Evolutionary conservation across 352 stramenopile species (phyloP).

Genomic region (Phytophthora agathidicida): DNA sequence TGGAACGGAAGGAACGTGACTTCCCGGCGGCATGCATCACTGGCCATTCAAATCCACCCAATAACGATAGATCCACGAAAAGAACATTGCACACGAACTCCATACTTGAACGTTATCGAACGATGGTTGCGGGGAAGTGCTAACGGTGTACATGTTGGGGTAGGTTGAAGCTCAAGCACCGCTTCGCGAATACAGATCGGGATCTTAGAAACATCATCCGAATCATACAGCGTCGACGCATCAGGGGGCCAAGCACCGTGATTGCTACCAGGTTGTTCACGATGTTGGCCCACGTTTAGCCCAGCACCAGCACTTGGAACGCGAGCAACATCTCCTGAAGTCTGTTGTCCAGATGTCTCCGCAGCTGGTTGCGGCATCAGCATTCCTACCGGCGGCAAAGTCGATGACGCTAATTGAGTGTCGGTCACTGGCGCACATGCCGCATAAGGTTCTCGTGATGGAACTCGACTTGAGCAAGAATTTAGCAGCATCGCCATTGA

Average conservation of each 20-base stretch:
- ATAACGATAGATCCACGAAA: not conserved
- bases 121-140: not conserved
- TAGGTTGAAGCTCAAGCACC: not conserved
- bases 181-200: not conserved
- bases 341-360: no score
- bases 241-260: not conserved
- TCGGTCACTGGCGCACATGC: no score
- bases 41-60: constrained; percentile 4
- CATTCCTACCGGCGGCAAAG: no score
- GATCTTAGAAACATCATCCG: not conserved
- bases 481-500: no score
- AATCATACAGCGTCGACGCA: not conserved
- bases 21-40: not conserved
- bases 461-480: no score
- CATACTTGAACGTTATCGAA: constrained; percentile 3
- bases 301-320: no score
- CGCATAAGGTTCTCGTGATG: no score
- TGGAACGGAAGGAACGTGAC: constrained; percentile 1
- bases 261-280: no score
- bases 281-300: no score
- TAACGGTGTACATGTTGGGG: not conserved
- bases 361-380: no score
- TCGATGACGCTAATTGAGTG: no score
- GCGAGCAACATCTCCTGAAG: no score
- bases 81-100: not conserved